Evolutionary conservation across 352 stramenopile genomes (phyloP), one percentile per base, ranked within the genome.

Genomic region (Globisporangium cylindrosporum): DNA sequence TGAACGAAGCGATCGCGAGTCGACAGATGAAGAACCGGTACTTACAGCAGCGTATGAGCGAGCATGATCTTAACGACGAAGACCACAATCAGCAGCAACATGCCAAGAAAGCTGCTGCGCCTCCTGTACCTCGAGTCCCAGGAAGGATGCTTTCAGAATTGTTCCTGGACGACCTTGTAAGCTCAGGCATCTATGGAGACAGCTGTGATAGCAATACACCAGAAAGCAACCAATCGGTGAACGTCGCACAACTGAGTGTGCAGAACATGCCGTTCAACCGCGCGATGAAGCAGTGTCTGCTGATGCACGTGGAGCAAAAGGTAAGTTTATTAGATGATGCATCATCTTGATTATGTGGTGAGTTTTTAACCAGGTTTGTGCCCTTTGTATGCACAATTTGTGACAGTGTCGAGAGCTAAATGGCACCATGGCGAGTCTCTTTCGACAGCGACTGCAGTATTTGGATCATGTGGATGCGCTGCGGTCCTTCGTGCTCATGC

Each of bases 401-500:
- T 24, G 65, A 6, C 51, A 92, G 84, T 92, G 84, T 58, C 62
- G 60, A 14, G 66, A 68, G 1, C 64, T 90, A 25, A 92, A 86
- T 41, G 64, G 76, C 18, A 62, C 70, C 7, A 86, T 91, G 18
- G 74, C 84, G 14, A 67, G 73, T 59, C 74, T 86, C 4, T 87
- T 92, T 61, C 75, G 84, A 32, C 72, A 84, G 20, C 76, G 79
- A 51, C 67, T 92, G 36, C 62, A 71, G 18, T 90, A 81, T 46
- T 60, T 83, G 34, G 73, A 87, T 8, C 81, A 91, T 24, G 67
- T 88, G 5, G 64, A 91, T 54, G 62, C 74, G 4, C 68, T 92
- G 38, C 77, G 82, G 14, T 71, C 78, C 59, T 90, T 88, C 54
- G 78, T 92, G 7, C 76, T 92, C n/a, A 91, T 92, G 82, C 79